Conservation (phyloP, 202 grass and related monocot genomes). For the Thinopyrum obtusiflorum region DNA sequence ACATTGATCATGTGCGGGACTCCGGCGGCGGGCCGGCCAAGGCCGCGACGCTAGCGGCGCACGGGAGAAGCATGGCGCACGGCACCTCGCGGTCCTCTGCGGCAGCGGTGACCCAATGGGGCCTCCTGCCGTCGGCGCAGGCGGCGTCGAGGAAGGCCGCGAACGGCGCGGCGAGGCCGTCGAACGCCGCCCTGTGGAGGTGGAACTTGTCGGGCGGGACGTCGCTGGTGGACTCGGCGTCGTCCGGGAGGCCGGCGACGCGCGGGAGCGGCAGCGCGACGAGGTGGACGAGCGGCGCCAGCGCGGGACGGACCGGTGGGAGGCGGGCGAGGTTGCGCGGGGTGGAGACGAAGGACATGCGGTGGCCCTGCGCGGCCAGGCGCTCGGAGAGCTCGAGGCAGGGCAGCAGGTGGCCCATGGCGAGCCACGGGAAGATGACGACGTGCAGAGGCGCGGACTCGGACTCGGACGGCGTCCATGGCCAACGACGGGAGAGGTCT, state of each 20-base stretch:
- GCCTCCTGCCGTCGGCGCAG: not conserved
- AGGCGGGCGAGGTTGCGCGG: conserved; percentile 27
- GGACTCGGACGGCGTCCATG: not conserved
- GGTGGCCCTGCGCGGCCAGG: conserved; percentile 25
- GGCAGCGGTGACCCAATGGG: conserved; percentile 40
- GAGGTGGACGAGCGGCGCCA: conserved; percentile 15
- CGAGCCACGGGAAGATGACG: conserved; percentile 29
- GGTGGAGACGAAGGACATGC: conserved; percentile 24
- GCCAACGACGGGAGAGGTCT: not conserved
- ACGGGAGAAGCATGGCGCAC: conserved; percentile 24
- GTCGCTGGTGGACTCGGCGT: conserved; percentile 37
- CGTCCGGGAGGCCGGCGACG: conserved; percentile 17
- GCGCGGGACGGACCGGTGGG: not conserved
- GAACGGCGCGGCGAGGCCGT: conserved; percentile 30
- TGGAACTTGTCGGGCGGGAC: not conserved
- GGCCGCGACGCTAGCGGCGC: not conserved
- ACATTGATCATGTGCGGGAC: not conserved
- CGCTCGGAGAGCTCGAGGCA: conserved; percentile 33
- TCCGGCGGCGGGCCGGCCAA: not conserved
- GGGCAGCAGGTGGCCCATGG: conserved; percentile 37
- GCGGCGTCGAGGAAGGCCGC: conserved; percentile 29
- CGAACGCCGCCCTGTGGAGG: conserved; percentile 39
- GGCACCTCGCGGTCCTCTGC: conserved; percentile 1
- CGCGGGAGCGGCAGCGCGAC: conserved; percentile 8
- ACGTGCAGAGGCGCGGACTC: conserved; percentile 3